Percentiles rank a stretch among this genome's conserved stretches.
phyloP scores from a whole-genome alignment of 495 filamentous ascomycete species.

The Penicillium crystallinum region DNA sequence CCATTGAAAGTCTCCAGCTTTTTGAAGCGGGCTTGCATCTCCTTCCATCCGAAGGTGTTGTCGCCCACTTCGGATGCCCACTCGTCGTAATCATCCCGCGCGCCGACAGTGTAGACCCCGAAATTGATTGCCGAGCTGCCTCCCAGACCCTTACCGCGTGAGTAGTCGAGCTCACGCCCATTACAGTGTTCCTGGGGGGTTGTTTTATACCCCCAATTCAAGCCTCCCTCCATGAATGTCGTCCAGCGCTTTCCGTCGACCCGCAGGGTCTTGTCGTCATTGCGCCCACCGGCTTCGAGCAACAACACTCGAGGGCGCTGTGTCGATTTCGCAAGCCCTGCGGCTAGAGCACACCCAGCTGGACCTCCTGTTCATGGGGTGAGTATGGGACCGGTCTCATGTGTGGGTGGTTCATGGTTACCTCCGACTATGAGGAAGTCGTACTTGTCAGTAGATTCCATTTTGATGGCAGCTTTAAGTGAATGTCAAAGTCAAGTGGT shows the following conservation, averaged over 20 bases:
- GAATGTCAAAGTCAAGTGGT: background rate
- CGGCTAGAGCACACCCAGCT: conserved; percentile 48
- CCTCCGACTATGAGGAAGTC: conserved; percentile 55
- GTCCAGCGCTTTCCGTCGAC: conserved; percentile 50
- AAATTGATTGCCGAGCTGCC: conserved; percentile 63
- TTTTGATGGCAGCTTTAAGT: background rate
- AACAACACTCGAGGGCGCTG: conserved; percentile 49
- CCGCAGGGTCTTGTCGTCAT: conserved; percentile 41
- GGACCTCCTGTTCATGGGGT: conserved; percentile 46
- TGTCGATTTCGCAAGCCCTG: conserved; percentile 38
- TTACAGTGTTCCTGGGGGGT: conserved; percentile 47
- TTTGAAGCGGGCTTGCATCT: conserved; percentile 45
- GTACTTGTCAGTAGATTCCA: conserved; percentile 22
- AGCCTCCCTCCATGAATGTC: conserved; percentile 39
- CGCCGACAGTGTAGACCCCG: conserved; percentile 51
- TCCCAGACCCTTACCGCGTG: conserved; percentile 55
- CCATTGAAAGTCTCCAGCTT: conserved; percentile 50
- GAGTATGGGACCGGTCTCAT: background rate
- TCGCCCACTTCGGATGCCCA: conserved; percentile 41
- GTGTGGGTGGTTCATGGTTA: conserved; percentile 18
- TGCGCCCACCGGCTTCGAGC: conserved; percentile 51
- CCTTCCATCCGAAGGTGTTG: conserved; percentile 47
- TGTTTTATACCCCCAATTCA: conserved; percentile 62
- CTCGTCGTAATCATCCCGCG: conserved; percentile 56
- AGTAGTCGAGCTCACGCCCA: conserved; percentile 49